Evolutionary conservation across 2,329 filamentous ascomycete genomes (phyloP), one percentile per base, ranked within the genome.

Genomic region (Samsoniella hepiali): DNA sequence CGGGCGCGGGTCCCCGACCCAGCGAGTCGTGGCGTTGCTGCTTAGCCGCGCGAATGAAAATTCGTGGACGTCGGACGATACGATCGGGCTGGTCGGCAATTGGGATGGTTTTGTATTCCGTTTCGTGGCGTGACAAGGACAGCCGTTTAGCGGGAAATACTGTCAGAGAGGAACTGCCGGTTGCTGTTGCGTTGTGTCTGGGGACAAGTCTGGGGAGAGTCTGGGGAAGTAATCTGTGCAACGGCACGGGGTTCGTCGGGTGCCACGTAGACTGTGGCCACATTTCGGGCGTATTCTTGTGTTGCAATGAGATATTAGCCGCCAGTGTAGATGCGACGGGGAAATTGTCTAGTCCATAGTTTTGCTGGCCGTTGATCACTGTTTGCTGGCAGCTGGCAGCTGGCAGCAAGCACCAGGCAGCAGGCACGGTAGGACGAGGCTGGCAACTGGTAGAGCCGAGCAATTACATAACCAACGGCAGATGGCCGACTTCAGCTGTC

Each of bases 21-120:
- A 27, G 27, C 58, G 17, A 44, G 49, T 54, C 31, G 58, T 44
- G 49, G 11, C 27, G n/a, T 27, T 49, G 22, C 11, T 47, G 3
- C 42, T 38, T 45, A 54, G 58, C 49, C 58, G 49, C 58, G 29
- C 49, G 38, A 61, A 61, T 61, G 36, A 54, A 44, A 51, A 36
- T 36, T 22, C n/a, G 49, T 22, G 17, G 47, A 44, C n/a, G 17
- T 36, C 22, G 27, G 32, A 27, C 22, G 36, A 51, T 17, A 15
- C 45, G 58, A 44, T 34, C 36, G 38, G 34, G 32, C 34, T 31
- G 27, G 7, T 34, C 34, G 40, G 58, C 49, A 54, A 54, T 34
- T 54, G 38, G 36, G n/a, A 29, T 15, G 32, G 7, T 9, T 49
- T 29, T 31, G 3, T 40, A 9, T 34, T n/a, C 7, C 10, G n/a